Base-by-base conservation (phyloP, 306 rosid species). In the Geum urbanum region DNA sequence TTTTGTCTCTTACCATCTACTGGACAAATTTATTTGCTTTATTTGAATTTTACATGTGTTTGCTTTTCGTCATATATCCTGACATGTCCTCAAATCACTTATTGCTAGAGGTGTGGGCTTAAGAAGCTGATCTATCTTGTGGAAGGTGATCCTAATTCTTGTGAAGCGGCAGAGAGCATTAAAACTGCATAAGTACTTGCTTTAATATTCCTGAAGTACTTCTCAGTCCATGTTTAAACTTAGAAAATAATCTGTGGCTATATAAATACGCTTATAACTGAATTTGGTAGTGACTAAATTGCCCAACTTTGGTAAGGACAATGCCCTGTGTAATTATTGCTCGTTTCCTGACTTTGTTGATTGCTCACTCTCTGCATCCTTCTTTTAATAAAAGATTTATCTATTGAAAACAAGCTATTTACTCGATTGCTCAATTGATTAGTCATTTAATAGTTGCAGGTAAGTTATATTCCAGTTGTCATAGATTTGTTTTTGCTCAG, bases 91-190 rank as follows among this genome's bases (percentile, higher is more conserved):
- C 64, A 19, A 72, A 44, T 75, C 83, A 78, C 70, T 37, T 58
- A 58, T 76, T 77, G 77, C 54, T 54, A 90, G 98, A 88, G 98
- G 80, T 94, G 96, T 74, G 98, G 98, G 64, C 82, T 94, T 62
- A 89, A 85, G 81, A 94, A 85, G 82, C 81, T 90, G 85, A 88
- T 94, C 79, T 94, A 94, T 88, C 89, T 94, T 8, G 97, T 94
- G 76, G 97, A 94, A 83, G 98, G 98, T 67, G 98, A 92, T 72
- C 94, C 96, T 72, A 90, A 92, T 87, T 67, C 91, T 76, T 88
- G 94, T 41, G 97, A 92, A 85, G 97, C 91, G 51, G 87, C 97
- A 8, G 98, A 92, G 73, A 90, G 97, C 85, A 84, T 92, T 71
- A 92, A 92, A 86, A 92, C 98, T 64, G 98, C 98, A 97, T 90